phyloP scores from a whole-genome alignment of 345 rosid genomes.

The Hevea brasiliensis region DNA sequence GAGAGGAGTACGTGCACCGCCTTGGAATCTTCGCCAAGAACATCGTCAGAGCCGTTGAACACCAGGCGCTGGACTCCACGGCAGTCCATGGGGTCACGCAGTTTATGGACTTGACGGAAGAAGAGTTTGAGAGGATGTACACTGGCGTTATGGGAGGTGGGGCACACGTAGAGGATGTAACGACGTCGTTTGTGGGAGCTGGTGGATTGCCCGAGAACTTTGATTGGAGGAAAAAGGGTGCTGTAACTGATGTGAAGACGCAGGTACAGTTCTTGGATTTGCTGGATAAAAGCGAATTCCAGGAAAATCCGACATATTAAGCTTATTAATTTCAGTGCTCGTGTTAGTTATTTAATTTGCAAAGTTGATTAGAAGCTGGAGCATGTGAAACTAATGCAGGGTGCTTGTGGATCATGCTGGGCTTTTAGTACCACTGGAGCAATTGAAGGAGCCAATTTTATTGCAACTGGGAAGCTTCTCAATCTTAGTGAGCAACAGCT shows the following conservation, averaged over 20 bases:
- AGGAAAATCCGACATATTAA: too few species aligned
- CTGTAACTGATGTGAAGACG: conserved; percentile 79
- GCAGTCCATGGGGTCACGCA: conserved; percentile 76
- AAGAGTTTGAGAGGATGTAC: conserved; percentile 67
- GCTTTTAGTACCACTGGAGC: conserved; percentile 93
- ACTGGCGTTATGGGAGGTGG: conserved; percentile 41
- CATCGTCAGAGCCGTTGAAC: conserved; percentile 68
- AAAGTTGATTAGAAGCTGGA: background rate
- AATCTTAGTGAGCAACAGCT: conserved; percentile 96
- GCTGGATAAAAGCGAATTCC: too few species aligned
- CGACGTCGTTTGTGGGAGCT: conserved; percentile 32
- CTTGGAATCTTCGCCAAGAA: conserved; percentile 68
- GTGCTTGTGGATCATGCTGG: conserved; percentile 91
- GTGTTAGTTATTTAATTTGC: too few species aligned
- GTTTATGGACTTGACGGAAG: conserved; percentile 75
- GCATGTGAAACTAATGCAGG: conserved; percentile 38
- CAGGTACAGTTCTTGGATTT: conserved; percentile 42
- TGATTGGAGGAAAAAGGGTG: conserved; percentile 92
- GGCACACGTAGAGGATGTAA: conserved; percentile 1
- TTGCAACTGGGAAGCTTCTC: conserved; percentile 73
- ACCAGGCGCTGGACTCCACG: conserved; percentile 72
- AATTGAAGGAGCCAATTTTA: conserved; percentile 76
- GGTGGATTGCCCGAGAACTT: conserved; percentile 64
- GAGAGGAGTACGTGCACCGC: conserved; percentile 72
- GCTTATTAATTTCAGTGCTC: too few species aligned